Percentiles rank a stretch among this genome's conserved stretches.
These are phyloP conservation scores for Coemansia sp. DNA, from an alignment of 192 early-diverging fungal species.

Conservation along the genomic window DNA sequence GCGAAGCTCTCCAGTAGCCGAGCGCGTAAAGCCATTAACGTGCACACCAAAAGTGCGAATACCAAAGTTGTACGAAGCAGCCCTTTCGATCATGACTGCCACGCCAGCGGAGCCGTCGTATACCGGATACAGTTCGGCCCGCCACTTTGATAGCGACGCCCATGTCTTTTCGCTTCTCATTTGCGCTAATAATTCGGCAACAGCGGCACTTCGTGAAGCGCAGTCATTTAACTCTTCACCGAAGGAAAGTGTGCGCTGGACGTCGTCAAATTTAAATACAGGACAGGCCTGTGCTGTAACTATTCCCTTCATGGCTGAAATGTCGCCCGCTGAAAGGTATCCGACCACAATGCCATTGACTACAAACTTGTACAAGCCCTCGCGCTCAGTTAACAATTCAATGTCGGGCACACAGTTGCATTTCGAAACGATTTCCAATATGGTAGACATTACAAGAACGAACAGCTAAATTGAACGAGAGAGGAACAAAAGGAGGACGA, in stretches of 20 bases:
- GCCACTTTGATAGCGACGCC: slow-evolving; percentile 62
- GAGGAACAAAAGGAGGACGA: too few species aligned
- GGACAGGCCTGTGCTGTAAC: not conserved
- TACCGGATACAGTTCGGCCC: slow-evolving; percentile 82
- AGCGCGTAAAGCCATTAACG: slow-evolving; percentile 72
- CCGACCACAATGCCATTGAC: not conserved
- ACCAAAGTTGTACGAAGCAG: slow-evolving; percentile 78
- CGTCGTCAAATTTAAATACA: slow-evolving; percentile 11
- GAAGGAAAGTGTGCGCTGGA: slow-evolving; percentile 5
- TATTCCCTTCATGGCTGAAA: not conserved
- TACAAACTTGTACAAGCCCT: not conserved
- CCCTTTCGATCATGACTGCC: slow-evolving; percentile 75
- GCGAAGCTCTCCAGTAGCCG: slow-evolving; percentile 43
- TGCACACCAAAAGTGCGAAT: slow-evolving; percentile 87
- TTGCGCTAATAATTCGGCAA: slow-evolving; percentile 17
- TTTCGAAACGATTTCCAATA: slow-evolving; percentile 7
- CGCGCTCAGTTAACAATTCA: not conserved
- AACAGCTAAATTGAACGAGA: too few species aligned
- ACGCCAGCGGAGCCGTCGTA: slow-evolving; percentile 46
- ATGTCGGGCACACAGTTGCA: slow-evolving; percentile 9
- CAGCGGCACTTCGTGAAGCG: slow-evolving; percentile 9
- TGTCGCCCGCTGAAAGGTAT: not conserved
- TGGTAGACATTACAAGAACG: not conserved
- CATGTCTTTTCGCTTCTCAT: slow-evolving; percentile 14
- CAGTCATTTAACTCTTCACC: not conserved